phyloP scores from a whole-genome alignment of 805 yeast genomes.

The Myxozyma neotropica region DNA sequence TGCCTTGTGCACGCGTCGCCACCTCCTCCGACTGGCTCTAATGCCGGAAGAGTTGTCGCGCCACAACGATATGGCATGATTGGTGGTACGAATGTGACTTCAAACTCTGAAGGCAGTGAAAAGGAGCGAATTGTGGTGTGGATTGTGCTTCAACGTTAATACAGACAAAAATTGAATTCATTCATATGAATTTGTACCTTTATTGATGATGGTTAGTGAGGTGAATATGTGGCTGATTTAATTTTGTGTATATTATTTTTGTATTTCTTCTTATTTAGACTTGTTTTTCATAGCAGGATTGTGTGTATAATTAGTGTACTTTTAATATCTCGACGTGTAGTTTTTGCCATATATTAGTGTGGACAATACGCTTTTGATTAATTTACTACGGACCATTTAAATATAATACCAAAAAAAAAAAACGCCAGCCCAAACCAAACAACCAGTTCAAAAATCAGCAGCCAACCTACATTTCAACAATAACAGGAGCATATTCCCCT shows the following conservation, averaged over 20 bases:
- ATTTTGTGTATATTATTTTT: background rate
- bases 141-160: constrained; percentile 28
- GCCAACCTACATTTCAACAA: constrained; percentile 33
- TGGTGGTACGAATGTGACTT: constrained; percentile 20
- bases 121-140: constrained; percentile 33
- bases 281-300: background rate
- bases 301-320: constrained; percentile 6
- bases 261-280: background rate
- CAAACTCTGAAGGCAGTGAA: constrained; percentile 29
- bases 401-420: background rate
- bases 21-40: constrained; percentile 15
- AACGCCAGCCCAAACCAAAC: too few relatives aligned
- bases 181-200: background rate
- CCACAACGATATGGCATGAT: constrained; percentile 18
- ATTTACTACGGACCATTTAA: background rate
- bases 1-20: constrained; percentile 35
- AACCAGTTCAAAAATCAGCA: too few relatives aligned
- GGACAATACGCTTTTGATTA: background rate
- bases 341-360: background rate
- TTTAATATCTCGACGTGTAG: background rate
- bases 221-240: background rate
- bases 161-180: background rate
- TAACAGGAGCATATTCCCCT: constrained; percentile 36
- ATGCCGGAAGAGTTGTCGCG: constrained; percentile 9
- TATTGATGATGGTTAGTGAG: too few relatives aligned